Percentiles rank a stretch among this genome's conserved stretches.
Conservation (phyloP, 371 early-diverging fungal species). For the Syncephalastrum contaminatum region DNA sequence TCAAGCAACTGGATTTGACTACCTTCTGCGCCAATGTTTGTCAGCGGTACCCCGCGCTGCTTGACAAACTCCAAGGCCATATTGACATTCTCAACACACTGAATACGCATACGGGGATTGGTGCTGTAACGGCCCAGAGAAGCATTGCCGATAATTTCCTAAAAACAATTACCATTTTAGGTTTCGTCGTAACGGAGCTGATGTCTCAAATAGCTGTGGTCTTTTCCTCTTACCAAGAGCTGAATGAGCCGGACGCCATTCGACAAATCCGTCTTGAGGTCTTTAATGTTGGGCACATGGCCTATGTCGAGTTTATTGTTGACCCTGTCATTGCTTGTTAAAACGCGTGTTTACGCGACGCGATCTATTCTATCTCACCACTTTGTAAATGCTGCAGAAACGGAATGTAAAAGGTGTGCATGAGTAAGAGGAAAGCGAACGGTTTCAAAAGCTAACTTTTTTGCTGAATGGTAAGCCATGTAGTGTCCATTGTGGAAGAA, state of each 20-base stretch:
- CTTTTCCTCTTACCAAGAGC: slow-evolving; percentile 64
- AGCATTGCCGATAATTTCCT: slow-evolving; percentile 85
- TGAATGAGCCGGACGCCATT: slow-evolving; percentile 87
- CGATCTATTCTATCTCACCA: slow-evolving; percentile 47
- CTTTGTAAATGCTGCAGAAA: slow-evolving; percentile 69
- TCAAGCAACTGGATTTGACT: background rate
- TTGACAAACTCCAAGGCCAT: slow-evolving; percentile 92
- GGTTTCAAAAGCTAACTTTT: slow-evolving; percentile 64
- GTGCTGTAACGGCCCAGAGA: slow-evolving; percentile 79
- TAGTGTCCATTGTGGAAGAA: slow-evolving; percentile 58
- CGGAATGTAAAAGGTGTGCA: background rate
- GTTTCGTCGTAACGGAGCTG: background rate
- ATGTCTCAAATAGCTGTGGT: background rate
- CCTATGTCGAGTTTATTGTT: slow-evolving; percentile 82
- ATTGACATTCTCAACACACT: slow-evolving; percentile 96
- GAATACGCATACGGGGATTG: slow-evolving; percentile 88
- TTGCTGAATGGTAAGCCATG: slow-evolving; percentile 87
- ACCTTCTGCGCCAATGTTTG: slow-evolving; percentile 94
- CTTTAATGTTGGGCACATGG: slow-evolving; percentile 58
- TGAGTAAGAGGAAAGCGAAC: background rate
- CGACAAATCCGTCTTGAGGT: slow-evolving; percentile 71
- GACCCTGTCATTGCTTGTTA: slow-evolving; percentile 67
- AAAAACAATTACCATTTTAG: slow-evolving; percentile 20
- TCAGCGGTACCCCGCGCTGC: slow-evolving; percentile 78
- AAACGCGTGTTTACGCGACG: background rate